Evolutionary conservation across 1,284 basidiomycete genomes (phyloP), one percentile per base, ranked within the genome.

Genomic region (Agaricales sp.): DNA sequence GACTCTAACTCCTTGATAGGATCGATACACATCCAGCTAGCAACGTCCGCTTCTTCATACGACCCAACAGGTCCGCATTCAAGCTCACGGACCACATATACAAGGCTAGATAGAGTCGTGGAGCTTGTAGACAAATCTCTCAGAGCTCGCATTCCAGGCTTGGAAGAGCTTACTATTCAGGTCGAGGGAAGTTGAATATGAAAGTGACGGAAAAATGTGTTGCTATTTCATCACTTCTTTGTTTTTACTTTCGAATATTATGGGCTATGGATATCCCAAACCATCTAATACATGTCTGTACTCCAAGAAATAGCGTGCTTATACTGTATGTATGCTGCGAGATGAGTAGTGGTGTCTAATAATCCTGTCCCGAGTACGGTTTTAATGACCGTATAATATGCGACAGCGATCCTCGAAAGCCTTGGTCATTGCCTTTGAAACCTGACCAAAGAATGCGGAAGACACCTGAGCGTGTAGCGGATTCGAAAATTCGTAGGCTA

Each of bases 161-260:
- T 97, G 37, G 83, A 86, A 52, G 91, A 96, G 65, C 63, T 97
- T 51, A 87, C 87, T 1, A 84, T 97, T 54, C 93, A 97, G 63
- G 74, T 94, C 19, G 85, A 86, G 30, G 30, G 30, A 35, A 35
- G 30, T n/a, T 35, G 30, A 35, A n/a, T 8, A 35, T 35, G n/a
- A n/a, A n/a, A n/a, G n/a, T n/a, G n/a, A n/a, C n/a, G n/a, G n/a
- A n/a, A n/a, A n/a, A n/a, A n/a, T n/a, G n/a, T n/a, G n/a, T n/a
- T n/a, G n/a, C n/a, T n/a, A n/a, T n/a, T n/a, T n/a, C n/a, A n/a
- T n/a, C n/a, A n/a, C n/a, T n/a, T n/a, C n/a, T n/a, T n/a, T n/a
- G n/a, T n/a, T n/a, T n/a, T n/a, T n/a, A n/a, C n/a, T n/a, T n/a
- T n/a, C n/a, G n/a, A n/a, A n/a, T n/a, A n/a, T n/a, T n/a, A n/a